Conservation (phyloP, 805 yeast genomes). For the Blastobotrys peoriensis region DNA sequence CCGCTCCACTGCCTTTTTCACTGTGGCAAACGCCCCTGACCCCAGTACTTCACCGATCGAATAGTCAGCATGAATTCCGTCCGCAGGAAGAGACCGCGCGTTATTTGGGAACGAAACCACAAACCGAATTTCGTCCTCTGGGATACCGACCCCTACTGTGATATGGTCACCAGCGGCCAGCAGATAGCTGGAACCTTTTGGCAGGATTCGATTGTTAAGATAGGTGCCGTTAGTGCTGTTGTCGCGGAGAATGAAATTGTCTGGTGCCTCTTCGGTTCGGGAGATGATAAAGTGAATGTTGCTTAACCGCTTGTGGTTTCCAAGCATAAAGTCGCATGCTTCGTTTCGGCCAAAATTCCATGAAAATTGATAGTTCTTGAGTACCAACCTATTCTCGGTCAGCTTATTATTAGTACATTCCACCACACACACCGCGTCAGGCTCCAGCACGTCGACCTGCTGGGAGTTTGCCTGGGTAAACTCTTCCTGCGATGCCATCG, state of each 20-base stretch:
- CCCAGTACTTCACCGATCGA: conserved; percentile 81
- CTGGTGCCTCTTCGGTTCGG: conserved; percentile 25
- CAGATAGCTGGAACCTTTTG: conserved; percentile 72
- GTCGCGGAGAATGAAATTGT: conserved; percentile 39
- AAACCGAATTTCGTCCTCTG: conserved; percentile 53
- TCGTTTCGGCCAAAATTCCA: conserved; percentile 77
- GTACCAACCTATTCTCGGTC: background rate
- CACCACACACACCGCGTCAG: conserved; percentile 5
- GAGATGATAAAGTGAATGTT: conserved; percentile 69
- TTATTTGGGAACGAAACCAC: conserved; percentile 38
- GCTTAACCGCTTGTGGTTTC: conserved; percentile 59
- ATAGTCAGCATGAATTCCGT: conserved; percentile 64
- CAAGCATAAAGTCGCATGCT: conserved; percentile 58
- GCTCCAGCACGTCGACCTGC: conserved; percentile 2
- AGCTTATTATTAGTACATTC: conserved; percentile 2
- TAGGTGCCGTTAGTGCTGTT: conserved; percentile 89
- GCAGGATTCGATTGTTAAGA: conserved; percentile 66
- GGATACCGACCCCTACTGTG: conserved; percentile 80
- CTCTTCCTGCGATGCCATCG: background rate
- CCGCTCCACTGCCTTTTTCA: conserved; percentile 83
- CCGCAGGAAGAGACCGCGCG: conserved; percentile 25
- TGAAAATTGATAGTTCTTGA: background rate
- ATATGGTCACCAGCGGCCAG: conserved; percentile 91
- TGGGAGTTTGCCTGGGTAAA: conserved; percentile 7
- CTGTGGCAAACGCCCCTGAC: conserved; percentile 98